These are phyloP conservation scores for Oryza punctata DNA, from an alignment of 176 grass and related monocot genomes.

Conservation along the genomic window DNA sequence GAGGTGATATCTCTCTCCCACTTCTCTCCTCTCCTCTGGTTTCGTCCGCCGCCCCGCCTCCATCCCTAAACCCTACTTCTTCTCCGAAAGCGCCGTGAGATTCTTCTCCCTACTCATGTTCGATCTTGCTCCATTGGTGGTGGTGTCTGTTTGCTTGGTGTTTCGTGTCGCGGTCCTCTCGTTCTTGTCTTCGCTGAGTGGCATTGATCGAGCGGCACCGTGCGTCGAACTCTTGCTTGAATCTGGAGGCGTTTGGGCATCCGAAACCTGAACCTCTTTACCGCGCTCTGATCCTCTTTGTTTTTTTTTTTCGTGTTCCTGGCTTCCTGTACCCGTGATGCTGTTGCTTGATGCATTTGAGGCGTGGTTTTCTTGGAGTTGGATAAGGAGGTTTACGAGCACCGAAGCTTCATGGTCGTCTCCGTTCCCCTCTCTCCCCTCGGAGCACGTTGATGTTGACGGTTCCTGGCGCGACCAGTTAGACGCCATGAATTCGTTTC, in stretches of 20 bases:
- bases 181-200: not conserved
- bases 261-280: not conserved
- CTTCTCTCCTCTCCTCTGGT: not conserved
- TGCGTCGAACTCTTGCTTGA: not conserved
- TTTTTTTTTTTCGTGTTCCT: not conserved
- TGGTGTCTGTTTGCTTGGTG: not conserved
- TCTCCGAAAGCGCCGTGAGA: not conserved
- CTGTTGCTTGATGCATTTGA: not conserved
- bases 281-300: not conserved
- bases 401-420: not conserved
- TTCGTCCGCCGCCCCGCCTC: not conserved
- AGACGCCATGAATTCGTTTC: not conserved
- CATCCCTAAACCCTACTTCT: not conserved
- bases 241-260: not conserved
- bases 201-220: not conserved
- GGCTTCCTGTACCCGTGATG: not conserved
- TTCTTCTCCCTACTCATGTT: not conserved
- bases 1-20: conserved; percentile 5
- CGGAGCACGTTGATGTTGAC: not conserved
- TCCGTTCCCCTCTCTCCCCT: conserved; percentile 5
- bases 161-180: not conserved
- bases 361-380: not conserved
- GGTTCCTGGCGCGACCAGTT: not conserved
- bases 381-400: not conserved
- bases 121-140: not conserved